Evolutionary conservation across 306 rosid species (phyloP).

Genomic region (Casuarina glauca): DNA sequence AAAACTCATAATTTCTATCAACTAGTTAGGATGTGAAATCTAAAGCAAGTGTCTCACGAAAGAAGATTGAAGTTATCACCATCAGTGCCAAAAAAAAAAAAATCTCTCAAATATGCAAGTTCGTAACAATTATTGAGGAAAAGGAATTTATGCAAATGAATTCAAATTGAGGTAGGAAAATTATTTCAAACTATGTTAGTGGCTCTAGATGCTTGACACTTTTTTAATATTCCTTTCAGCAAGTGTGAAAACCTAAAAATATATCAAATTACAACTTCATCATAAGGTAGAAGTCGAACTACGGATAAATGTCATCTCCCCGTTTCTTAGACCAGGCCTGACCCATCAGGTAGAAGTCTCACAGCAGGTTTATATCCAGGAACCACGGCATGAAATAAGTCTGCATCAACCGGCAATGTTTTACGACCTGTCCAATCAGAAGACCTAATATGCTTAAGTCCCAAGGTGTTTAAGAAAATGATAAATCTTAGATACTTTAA

Average conservation of each 20-base stretch:
- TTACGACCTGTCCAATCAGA: conserved; percentile 82
- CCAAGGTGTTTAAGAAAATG: conserved; percentile 31
- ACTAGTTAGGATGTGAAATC: not conserved
- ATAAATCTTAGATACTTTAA: conserved; percentile 29
- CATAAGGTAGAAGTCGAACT: conserved; percentile 34
- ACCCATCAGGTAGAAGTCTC: conserved; percentile 79
- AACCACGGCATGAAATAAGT: conserved; percentile 65
- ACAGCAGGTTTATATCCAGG: conserved; percentile 71
- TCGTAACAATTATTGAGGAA: not conserved
- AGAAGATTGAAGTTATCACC: not conserved
- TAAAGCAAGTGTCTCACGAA: not conserved
- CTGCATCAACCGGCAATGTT: conserved; percentile 95
- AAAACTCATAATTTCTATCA: not conserved
- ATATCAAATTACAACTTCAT: conserved; percentile 18
- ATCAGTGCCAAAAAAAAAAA: not conserved
- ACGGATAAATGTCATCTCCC: conserved; percentile 66
- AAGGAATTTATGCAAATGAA: not conserved
- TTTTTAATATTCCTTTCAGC: not conserved
- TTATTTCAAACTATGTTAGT: conserved; percentile 4
- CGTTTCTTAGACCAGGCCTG: conserved; percentile 53
- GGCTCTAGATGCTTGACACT: not conserved
- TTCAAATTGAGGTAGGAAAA: conserved; percentile 2
- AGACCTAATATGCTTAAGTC: conserved; percentile 8
- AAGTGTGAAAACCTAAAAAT: conserved; percentile 12
- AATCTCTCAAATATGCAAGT: not conserved